Conservation (phyloP, 208 protist genomes). For the Leishmania gerbilli region DNA sequence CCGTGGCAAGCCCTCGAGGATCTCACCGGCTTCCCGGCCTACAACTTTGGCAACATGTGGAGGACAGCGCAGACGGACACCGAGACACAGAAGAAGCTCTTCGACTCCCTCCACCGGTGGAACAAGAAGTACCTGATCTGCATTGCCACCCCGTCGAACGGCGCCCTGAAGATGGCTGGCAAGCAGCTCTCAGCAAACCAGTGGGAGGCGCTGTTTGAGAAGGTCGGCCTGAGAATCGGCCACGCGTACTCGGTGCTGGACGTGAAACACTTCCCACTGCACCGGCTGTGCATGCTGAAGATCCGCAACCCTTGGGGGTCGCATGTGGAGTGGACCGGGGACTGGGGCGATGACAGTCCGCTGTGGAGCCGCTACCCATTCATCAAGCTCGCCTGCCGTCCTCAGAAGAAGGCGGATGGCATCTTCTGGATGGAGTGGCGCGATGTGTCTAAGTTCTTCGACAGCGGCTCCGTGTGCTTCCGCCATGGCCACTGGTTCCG, state of each 20-base stretch:
- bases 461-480: slow-evolving; percentile 65
- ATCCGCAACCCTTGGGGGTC: slow-evolving; percentile 79
- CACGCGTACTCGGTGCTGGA: slow-evolving; percentile 75
- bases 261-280: slow-evolving; percentile 51
- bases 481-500: slow-evolving; percentile 38
- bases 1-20: slow-evolving; percentile 64
- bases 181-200: slow-evolving; percentile 21
- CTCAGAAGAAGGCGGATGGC: slow-evolving; percentile 51
- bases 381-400: slow-evolving; percentile 48
- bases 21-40: slow-evolving; percentile 62
- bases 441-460: slow-evolving; percentile 70
- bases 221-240: slow-evolving; percentile 49
- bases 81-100: slow-evolving; percentile 37
- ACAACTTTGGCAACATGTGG: slow-evolving; percentile 53
- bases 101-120: slow-evolving; percentile 46
- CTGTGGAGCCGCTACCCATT: slow-evolving; percentile 56
- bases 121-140: slow-evolving; percentile 61
- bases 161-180: slow-evolving; percentile 35
- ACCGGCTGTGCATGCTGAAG: slow-evolving; percentile 57
- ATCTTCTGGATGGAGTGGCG: slow-evolving; percentile 82
- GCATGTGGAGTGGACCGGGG: slow-evolving; percentile 63
- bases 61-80: slow-evolving; percentile 38
- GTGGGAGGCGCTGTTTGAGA: slow-evolving; percentile 43
- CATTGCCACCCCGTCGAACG: slow-evolving; percentile 49
- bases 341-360: slow-evolving; percentile 57